Evolutionary conservation across 192 early-diverging fungal species (phyloP).

Genomic region (Glomus cerebriforme): DNA sequence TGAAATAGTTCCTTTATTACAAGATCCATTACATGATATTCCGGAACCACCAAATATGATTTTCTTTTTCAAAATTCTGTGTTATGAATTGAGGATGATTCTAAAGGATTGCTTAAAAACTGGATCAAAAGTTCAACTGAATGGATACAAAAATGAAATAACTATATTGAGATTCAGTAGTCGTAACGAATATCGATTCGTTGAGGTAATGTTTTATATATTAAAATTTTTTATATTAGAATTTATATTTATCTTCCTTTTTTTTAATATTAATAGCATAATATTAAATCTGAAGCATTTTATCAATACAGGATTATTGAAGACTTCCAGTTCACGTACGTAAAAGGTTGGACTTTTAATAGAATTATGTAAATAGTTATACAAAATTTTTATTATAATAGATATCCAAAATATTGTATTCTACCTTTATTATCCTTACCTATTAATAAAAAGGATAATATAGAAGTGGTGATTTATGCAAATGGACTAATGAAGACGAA

Average conservation of each 20-base stretch:
- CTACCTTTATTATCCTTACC: background rate
- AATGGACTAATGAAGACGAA: background rate
- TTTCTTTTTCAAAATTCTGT: background rate
- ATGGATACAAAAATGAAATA: background rate
- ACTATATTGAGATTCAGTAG: background rate
- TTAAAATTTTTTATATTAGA: background rate
- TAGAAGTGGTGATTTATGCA: background rate
- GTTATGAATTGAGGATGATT: background rate
- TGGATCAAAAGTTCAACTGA: background rate
- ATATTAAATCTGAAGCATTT: background rate
- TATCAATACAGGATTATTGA: background rate
- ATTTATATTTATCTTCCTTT: too few relatives aligned
- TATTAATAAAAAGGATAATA: background rate
- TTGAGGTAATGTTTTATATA: background rate
- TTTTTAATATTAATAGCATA: background rate
- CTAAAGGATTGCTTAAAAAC: background rate
- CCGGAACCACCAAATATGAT: background rate
- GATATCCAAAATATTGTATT: background rate
- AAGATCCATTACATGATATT: background rate
- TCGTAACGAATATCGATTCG: background rate
- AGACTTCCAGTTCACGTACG: background rate
- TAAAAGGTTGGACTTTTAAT: too few relatives aligned
- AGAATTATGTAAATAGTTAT: background rate
- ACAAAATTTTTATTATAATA: background rate
- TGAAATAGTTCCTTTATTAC: background rate